Base-by-base conservation (phyloP, 2,329 filamentous ascomycete genomes). In the Paecilomyces sp. region DNA sequence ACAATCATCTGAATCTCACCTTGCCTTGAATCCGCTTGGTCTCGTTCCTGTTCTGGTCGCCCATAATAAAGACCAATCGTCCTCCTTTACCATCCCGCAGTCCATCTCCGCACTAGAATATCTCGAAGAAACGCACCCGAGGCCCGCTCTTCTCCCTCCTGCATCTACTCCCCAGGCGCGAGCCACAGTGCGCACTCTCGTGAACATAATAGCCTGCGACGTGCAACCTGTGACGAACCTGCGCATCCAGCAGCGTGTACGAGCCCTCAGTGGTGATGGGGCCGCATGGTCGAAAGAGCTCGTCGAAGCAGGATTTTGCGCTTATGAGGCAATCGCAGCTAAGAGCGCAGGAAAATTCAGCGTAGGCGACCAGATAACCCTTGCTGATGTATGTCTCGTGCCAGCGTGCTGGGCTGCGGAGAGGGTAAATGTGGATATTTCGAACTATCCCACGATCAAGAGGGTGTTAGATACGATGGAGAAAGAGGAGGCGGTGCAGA, bases 41-140 rank as follows among this genome's bases (percentile, higher is more conserved):
- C 79, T 80, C 3, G 81, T 88, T 2, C 84, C 85, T 0, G 78
- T 84, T 0, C 78, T 87, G 28, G 68, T 82, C 22, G 68, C 77
- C 5, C 59, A 70, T 1, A 61, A 70, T 1, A 61, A 66, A 13
- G 18, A 47, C 18, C 52, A 57, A 15, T 58, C 63, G 28, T 41
- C 57, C 15, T 56, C 66, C 1, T 47, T 83, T 47, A 74, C 72
- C n/a, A 79, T 83, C 31, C 80, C 78, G 3, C 84, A 86, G 66
- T 86, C 83, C 3, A 68, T 85, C 36, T 82, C 85, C 1, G 84
- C 84, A 0, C 75, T 88, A 3, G 85, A 88, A 66, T 88, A 83
- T 62, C 77, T 88, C 2, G 85, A 87, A 55, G 85, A 88, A 63
- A 70, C 71, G 1, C 79, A 80, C 52, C 79, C 81, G 0, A 65